Conservation (phyloP, 2,329 filamentous ascomycete genomes). For the Stenocarpella maydis region DNA sequence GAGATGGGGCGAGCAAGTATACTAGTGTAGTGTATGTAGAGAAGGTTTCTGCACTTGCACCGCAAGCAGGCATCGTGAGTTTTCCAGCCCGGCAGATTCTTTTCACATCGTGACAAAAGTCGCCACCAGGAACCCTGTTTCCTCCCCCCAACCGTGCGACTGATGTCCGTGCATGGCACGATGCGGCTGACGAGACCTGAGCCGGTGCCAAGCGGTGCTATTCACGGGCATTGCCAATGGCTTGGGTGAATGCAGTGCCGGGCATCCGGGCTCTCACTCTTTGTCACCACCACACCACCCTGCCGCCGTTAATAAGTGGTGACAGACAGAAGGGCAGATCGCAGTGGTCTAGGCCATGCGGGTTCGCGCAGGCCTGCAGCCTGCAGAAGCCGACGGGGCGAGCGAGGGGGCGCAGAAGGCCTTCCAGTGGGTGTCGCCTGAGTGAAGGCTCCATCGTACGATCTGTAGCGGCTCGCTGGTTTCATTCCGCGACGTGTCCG, state of each 20-base stretch:
- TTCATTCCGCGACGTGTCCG: conserved; percentile 27
- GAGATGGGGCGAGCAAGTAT: not conserved
- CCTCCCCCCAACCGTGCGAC: not conserved
- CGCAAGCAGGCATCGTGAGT: conserved; percentile 6
- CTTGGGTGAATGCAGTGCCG: not conserved
- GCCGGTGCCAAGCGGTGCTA: conserved; percentile 2
- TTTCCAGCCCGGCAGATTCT: conserved; percentile 3
- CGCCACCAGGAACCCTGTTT: conserved; percentile 15
- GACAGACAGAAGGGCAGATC: not conserved
- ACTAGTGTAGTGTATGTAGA: too few species aligned
- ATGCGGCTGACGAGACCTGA: conserved; percentile 11
- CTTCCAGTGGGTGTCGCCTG: conserved; percentile 5
- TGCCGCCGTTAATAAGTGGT: too few species aligned
- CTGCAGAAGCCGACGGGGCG: not conserved
- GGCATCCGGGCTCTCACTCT: too few species aligned
- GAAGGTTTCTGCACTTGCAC: not conserved
- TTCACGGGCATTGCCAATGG: not conserved
- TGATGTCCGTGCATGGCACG: not conserved
- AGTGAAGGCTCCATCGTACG: conserved; percentile 20
- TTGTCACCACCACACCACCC: not conserved
- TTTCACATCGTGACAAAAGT: conserved; percentile 17
- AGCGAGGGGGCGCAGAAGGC: conserved; percentile 18
- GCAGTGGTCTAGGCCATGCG: conserved; percentile 10
- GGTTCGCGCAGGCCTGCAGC: not conserved
- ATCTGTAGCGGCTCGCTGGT: conserved; percentile 25